Evolutionary conservation across 2,329 filamentous ascomycete genomes (phyloP), one percentile per base, ranked within the genome.

Genomic region (Dryadomyces sulphureus): DNA sequence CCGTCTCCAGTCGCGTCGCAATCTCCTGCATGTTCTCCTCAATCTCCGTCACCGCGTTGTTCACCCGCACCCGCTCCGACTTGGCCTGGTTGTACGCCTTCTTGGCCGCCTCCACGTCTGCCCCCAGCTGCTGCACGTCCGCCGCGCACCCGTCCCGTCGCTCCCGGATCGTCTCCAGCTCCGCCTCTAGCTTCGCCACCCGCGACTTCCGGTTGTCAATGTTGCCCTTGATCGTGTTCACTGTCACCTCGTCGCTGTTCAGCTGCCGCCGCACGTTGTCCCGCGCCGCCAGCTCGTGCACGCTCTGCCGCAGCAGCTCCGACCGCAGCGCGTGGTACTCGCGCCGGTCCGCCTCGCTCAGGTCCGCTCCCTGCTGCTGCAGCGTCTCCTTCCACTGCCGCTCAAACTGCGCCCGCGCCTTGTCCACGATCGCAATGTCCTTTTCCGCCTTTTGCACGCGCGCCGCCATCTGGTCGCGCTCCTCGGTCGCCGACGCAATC

Each of bases 1-100:
- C 89, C 58, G 93, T 86, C 21, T 81, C 68, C n/a, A 95, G 73
- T 59, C 89, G 89, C 50, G 73, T 77, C 25, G 88, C 67, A 16
- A 90, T 79, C 48, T 89, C 84, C 50, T 85, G 80, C 7, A 96
- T 74, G 61, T 94, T 90, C 62, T 95, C 89, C 53, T 98, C 89
- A 2, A 94, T 75, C 58, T 96, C 92, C 0, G 84, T 92, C 45
- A 82, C 78, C 58, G 81, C 80, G 58, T 93, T 84, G 45, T 85
- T 83, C 8, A 84, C 80, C 44, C 87, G 78, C 8, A 89, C 74
- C 43, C 86, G 79, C 59, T 93, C 86, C 1, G 88, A 94, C 50
- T 85, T 83, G 36, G 93, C 70, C 45, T 81, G 77, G 59, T 94
- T 92, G 58, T 88, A 84, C 49, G 92, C 84, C 59, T 90, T 93